Conservation (phyloP, 2,329 filamentous ascomycete genomes). For the Talaromyces islandicus region DNA sequence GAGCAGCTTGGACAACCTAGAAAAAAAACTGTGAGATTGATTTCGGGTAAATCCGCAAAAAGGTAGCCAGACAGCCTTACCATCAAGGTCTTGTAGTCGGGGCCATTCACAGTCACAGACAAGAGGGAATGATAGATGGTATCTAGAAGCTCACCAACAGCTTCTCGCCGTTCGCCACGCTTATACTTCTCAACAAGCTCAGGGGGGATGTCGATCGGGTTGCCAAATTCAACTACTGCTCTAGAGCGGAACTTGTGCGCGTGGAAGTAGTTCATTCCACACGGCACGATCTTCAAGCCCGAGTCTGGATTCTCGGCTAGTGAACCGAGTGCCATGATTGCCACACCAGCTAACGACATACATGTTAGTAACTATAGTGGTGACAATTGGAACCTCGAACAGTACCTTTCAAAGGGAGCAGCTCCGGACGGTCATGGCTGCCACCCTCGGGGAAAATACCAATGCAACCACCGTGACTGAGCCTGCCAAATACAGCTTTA, state of each 20-base stretch:
- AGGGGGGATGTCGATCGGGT: slow-evolving; percentile 74
- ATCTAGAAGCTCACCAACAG: slow-evolving; percentile 78
- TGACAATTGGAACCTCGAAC: neutral
- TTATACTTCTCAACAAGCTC: slow-evolving; percentile 83
- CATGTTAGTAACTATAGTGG: neutral
- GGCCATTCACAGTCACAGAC: slow-evolving; percentile 83
- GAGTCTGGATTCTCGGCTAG: slow-evolving; percentile 79
- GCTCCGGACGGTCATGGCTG: slow-evolving; percentile 87
- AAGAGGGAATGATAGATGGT: slow-evolving; percentile 79
- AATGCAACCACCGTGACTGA: slow-evolving; percentile 78
- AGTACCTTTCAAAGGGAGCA: slow-evolving; percentile 75
- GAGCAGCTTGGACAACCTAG: slow-evolving; percentile 81
- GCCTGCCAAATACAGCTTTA: slow-evolving; percentile 79
- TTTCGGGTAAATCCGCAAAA: neutral
- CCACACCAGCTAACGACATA: slow-evolving; percentile 65
- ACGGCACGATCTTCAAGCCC: slow-evolving; percentile 88
- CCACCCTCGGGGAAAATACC: slow-evolving; percentile 97
- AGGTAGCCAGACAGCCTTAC: slow-evolving; percentile 28
- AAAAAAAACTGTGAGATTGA: neutral
- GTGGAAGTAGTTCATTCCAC: slow-evolving; percentile 99
- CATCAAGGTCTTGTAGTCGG: slow-evolving; percentile 95
- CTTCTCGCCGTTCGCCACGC: slow-evolving; percentile 74
- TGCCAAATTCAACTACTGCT: slow-evolving; percentile 91
- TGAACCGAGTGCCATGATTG: slow-evolving; percentile 93
- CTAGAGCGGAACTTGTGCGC: slow-evolving; percentile 96